Percentiles rank a stretch among this genome's conserved stretches.
phyloP scores from a whole-genome alignment of 2,329 filamentous ascomycete genomes.

The Calonectria ilicicola region DNA sequence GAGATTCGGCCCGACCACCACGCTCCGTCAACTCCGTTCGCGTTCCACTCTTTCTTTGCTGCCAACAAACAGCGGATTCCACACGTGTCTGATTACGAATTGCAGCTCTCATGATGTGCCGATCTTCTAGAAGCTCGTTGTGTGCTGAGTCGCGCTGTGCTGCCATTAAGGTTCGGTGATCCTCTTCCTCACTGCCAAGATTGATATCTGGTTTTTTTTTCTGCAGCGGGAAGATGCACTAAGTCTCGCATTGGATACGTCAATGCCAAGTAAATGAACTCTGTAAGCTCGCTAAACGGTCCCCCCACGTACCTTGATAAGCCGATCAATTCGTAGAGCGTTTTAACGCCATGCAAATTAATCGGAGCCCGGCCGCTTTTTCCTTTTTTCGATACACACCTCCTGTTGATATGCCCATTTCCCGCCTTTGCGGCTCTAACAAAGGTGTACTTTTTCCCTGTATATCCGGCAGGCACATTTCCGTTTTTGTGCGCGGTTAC shows the following conservation, averaged over 20 bases:
- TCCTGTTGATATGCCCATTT: background rate
- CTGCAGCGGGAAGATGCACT: background rate
- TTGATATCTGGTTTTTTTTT: background rate
- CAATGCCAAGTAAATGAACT: background rate
- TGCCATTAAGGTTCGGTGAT: slow-evolving; percentile 4
- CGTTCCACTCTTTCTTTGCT: slow-evolving; percentile 13
- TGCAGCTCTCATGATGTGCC: background rate
- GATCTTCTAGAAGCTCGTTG: background rate
- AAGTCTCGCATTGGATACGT: background rate
- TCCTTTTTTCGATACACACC: background rate
- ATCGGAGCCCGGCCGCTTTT: background rate
- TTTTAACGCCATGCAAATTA: slow-evolving; percentile 1
- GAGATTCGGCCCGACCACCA: slow-evolving; percentile 30
- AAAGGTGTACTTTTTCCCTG: background rate
- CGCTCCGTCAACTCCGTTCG: slow-evolving; percentile 13
- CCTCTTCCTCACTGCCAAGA: background rate
- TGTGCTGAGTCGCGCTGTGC: background rate
- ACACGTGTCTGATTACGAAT: slow-evolving; percentile 17
- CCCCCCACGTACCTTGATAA: background rate
- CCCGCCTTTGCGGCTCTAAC: background rate
- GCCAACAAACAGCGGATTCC: slow-evolving; percentile 8
- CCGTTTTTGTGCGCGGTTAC: background rate
- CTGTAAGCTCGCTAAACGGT: background rate
- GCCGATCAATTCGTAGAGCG: background rate
- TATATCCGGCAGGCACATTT: background rate